Evolutionary conservation across 2,329 filamentous ascomycete species (phyloP).

Genomic region (Dothistroma pini): DNA sequence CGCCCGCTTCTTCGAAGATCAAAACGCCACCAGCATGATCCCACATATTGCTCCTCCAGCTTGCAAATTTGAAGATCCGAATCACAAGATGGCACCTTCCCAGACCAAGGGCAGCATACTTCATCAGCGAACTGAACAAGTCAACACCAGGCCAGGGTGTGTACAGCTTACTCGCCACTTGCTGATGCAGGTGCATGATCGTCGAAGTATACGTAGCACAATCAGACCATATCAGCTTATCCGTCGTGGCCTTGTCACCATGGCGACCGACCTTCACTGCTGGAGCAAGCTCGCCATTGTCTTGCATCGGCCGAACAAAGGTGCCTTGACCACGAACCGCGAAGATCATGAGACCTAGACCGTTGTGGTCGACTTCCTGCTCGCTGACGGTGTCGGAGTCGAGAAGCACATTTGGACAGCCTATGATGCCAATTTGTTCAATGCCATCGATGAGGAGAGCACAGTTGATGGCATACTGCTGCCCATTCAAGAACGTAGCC

Average conservation of each 20-base stretch:
- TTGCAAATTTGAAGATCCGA: conserved; percentile 24
- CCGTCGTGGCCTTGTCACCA: conserved; percentile 24
- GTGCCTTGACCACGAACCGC: conserved; percentile 48
- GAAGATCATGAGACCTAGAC: conserved; percentile 46
- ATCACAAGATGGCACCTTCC: conserved; percentile 22
- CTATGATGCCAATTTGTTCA: conserved; percentile 58
- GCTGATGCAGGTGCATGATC: conserved; percentile 38
- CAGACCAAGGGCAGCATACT: conserved; percentile 25
- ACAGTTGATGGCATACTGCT: conserved; percentile 62
- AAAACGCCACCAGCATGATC: conserved; percentile 55
- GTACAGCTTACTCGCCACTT: conserved; percentile 38
- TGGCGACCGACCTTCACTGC: conserved; percentile 20
- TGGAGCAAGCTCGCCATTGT: conserved; percentile 13
- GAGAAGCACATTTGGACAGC: conserved; percentile 58
- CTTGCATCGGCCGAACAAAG: conserved; percentile 31
- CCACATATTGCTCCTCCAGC: conserved; percentile 43
- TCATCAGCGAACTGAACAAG: conserved; percentile 53
- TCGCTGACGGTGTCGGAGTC: conserved; percentile 43
- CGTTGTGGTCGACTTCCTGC: conserved; percentile 46
- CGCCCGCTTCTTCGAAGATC: conserved; percentile 50
- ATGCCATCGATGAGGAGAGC: conserved; percentile 55
- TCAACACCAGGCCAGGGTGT: conserved; percentile 48
- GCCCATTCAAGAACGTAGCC: conserved; percentile 56
- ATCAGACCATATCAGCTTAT: conserved; percentile 46
- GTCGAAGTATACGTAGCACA: conserved; percentile 40